Conservation (phyloP, 2,329 filamentous ascomycete genomes). For the Microcyclospora pomicola region DNA sequence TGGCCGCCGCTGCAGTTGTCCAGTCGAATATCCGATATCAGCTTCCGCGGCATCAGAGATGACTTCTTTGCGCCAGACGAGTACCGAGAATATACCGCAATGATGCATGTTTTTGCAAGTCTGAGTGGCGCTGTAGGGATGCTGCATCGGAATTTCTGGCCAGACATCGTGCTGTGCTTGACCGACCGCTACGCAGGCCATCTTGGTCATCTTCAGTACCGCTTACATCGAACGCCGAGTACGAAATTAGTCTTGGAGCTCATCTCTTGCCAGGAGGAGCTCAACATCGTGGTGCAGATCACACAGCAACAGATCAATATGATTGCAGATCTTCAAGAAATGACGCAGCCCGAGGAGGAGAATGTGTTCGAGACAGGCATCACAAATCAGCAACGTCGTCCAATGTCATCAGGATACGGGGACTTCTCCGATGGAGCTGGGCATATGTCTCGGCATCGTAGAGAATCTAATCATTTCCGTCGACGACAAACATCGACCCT, state of each 20-base stretch:
- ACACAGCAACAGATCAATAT: slow-evolving; percentile 29
- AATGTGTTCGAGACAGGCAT: background rate
- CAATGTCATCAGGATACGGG: slow-evolving; percentile 1
- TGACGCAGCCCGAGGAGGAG: background rate
- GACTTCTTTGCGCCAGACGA: slow-evolving; percentile 22
- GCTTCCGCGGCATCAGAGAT: slow-evolving; percentile 29
- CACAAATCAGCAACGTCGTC: background rate
- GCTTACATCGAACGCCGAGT: slow-evolving; percentile 27
- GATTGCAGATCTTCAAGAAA: slow-evolving; percentile 18
- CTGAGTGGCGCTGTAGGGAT: slow-evolving; percentile 29
- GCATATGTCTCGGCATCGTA: slow-evolving; percentile 7
- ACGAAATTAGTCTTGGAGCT: slow-evolving; percentile 33
- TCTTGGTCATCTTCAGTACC: slow-evolving; percentile 29
- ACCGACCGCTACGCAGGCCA: slow-evolving; percentile 31
- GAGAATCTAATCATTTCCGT: slow-evolving; percentile 14
- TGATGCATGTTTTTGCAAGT: slow-evolving; percentile 25
- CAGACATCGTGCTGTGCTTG: slow-evolving; percentile 27
- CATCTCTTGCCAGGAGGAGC: slow-evolving; percentile 30
- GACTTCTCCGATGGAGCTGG: slow-evolving; percentile 1
- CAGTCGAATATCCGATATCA: slow-evolving; percentile 27
- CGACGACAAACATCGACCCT: slow-evolving; percentile 25
- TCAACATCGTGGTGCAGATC: slow-evolving; percentile 32
- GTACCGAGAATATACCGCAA: slow-evolving; percentile 24
- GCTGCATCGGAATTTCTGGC: slow-evolving; percentile 31
- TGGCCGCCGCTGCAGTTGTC: slow-evolving; percentile 30